Base-by-base conservation (phyloP, 2,329 filamentous ascomycete species). In the Aureobasidium sp. region DNA sequence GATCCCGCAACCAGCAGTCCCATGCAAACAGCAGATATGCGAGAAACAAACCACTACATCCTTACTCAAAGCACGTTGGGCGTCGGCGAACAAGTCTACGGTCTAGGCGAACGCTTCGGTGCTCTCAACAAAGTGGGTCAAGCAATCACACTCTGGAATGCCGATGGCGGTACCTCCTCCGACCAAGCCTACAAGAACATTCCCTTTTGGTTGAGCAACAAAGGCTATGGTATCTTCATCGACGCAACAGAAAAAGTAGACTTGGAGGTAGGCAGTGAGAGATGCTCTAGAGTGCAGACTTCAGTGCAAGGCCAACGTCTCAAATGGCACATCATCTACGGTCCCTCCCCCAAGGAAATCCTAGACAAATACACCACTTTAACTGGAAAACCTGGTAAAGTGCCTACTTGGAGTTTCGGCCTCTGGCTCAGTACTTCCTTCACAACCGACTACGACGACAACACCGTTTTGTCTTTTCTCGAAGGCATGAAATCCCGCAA, bases 381-480 rank as follows among this genome's bases (percentile, higher is more conserved):
- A 39, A 90, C 87, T 0, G 88, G 88, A 1, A 80, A 80, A 51
- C 82, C 88, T 0, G 81, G 79, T 37, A 80, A 80, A 61, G 82
- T 89, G 2, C 89, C 88, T 0, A 81, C 82, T 32, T 91, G 88
- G 89, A 89, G 85, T 64, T 91, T 85, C 65, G 88, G 88, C 1
- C 78, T 91, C 8, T 91, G 88, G 88, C 78, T 91, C 25, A 90
- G 85, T 61, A 92, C 88, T 14, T 87, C 84, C 64, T 90, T 90
- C 73, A 89, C 86, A 2, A 90, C 87, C 3, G 82, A 83, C 65
- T 90, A 90, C 69, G 85, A 88, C 64, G 87, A 90, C 72, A 71
- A 79, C 25, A 90, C 87, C 0, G 87, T 90, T 30, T 83, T 78
- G 49, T 78, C 79, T 9, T 90, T 90, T 72, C 79, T 90, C 27